A percentile compares a stretch with the other conserved stretches of the same genome.
Evolutionary conservation across 2,329 filamentous ascomycete species (phyloP).

Genomic region (Penicillium frequentans): DNA sequence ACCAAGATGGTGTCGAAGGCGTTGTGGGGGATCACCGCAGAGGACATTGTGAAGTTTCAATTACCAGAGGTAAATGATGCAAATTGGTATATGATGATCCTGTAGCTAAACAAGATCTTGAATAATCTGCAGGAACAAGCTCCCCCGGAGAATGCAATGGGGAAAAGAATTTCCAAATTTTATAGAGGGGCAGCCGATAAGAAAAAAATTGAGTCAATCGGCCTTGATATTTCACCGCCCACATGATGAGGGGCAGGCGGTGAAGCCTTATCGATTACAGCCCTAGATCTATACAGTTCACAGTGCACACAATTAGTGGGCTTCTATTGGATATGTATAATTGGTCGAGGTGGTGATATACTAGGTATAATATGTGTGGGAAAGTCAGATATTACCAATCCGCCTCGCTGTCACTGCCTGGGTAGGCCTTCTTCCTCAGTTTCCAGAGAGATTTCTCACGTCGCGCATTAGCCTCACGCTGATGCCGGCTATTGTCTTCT

Average conservation of each 20-base stretch:
- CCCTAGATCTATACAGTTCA: neutral
- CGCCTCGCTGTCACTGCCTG: constrained; percentile 38
- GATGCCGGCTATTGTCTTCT: constrained; percentile 33
- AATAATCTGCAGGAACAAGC: neutral
- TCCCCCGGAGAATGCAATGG: neutral
- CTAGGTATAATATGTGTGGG: neutral
- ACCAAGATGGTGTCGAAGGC: constrained; percentile 65
- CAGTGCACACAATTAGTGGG: neutral
- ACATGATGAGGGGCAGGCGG: neutral
- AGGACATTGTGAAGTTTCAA: constrained; percentile 5
- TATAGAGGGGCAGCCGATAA: neutral
- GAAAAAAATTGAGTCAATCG: neutral
- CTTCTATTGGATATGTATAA: neutral
- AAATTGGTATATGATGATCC: neutral
- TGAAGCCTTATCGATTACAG: neutral
- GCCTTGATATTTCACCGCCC: neutral
- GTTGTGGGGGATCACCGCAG: constrained; percentile 21
- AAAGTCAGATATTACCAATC: constrained; percentile 25
- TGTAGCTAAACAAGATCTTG: neutral
- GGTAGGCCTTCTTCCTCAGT: constrained; percentile 40
- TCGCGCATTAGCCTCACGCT: constrained; percentile 25
- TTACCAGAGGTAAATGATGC: neutral
- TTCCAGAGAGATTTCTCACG: constrained; percentile 40
- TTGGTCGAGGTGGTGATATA: neutral
- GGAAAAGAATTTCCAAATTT: neutral